These are phyloP conservation scores for Dactylellina sp. DNA, from an alignment of 2,329 filamentous ascomycete species.

Conservation along the genomic window DNA sequence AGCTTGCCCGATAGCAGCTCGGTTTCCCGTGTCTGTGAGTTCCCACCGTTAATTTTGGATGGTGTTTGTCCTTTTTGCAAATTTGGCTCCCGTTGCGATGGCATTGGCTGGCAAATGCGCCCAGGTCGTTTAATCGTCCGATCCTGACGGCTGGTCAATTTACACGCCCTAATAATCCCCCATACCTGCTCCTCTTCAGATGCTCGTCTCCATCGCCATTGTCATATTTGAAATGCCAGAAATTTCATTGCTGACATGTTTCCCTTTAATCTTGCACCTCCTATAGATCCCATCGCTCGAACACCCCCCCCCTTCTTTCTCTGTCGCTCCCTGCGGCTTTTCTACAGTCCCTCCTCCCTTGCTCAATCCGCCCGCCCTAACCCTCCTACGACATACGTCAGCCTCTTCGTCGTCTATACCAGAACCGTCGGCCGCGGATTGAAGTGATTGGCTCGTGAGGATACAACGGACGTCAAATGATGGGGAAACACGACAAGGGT, in stretches of 20 bases:
- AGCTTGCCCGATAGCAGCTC: conserved; percentile 40
- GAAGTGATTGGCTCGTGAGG: conserved; percentile 29
- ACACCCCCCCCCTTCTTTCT: neutral
- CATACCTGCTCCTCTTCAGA: neutral
- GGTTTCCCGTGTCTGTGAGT: conserved; percentile 28
- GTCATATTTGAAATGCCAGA: neutral
- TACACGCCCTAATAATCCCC: neutral
- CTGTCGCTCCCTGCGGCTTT: conserved; percentile 26
- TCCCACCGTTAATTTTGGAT: conserved; percentile 14
- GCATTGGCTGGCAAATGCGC: conserved; percentile 33
- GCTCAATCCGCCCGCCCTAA: conserved; percentile 3
- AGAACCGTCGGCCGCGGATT: conserved; percentile 23
- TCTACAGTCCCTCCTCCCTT: neutral
- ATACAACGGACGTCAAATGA: conserved; percentile 27
- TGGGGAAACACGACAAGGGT: conserved; percentile 52
- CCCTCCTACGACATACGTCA: conserved; percentile 11
- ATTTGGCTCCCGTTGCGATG: neutral
- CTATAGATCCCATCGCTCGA: conserved; percentile 1
- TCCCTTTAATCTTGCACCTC: neutral
- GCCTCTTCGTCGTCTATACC: conserved; percentile 17
- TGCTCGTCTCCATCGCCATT: neutral
- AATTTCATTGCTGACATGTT: conserved; percentile 9
- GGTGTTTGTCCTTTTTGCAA: conserved; percentile 5
- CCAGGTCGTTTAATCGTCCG: neutral
- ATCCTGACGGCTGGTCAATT: neutral